Evolutionary conservation across 2,329 filamentous ascomycete genomes (phyloP).

Genomic region (Exophiala mesophila): DNA sequence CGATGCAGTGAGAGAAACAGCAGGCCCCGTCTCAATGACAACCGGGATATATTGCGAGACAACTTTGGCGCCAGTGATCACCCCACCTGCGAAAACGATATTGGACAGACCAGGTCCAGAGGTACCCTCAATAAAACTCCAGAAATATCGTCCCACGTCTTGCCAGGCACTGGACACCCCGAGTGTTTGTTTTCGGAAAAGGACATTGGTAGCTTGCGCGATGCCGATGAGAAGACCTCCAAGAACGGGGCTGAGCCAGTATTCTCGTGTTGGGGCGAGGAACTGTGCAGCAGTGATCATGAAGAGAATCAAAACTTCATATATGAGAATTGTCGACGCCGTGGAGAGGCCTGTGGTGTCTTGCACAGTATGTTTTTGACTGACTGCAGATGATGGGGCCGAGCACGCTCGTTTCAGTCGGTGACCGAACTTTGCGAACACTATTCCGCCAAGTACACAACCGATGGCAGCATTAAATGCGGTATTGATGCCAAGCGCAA

Average conservation of each 20-base stretch:
- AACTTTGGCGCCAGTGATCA: conserved; percentile 35
- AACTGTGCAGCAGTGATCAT: conserved; percentile 33
- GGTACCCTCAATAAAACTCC: conserved; percentile 36
- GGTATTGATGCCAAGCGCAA: conserved; percentile 50
- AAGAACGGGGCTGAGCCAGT: conserved; percentile 43
- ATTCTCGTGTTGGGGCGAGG: conserved; percentile 16
- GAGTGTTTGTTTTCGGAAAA: conserved; percentile 50
- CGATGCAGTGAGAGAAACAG: conserved; percentile 35
- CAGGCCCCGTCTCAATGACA: conserved; percentile 5
- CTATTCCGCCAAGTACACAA: conserved; percentile 51
- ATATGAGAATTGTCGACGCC: conserved; percentile 33
- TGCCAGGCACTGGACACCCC: conserved; percentile 60
- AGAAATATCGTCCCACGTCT: conserved; percentile 54
- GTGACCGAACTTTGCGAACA: conserved; percentile 17
- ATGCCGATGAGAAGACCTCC: conserved; percentile 57
- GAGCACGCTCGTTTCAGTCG: conserved; percentile 10
- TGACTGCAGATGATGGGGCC: conserved; percentile 1
- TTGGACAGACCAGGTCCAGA: conserved; percentile 35
- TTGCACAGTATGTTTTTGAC: conserved; percentile 16
- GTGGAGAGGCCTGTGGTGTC: conserved; percentile 19
- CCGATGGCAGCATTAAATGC: conserved; percentile 53
- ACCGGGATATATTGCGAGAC: conserved; percentile 19
- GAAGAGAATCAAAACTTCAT: conserved; percentile 42
- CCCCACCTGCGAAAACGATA: conserved; percentile 51
- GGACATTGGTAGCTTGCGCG: conserved; percentile 54